These are phyloP conservation scores for Raphanus raphanistrum DNA, from an alignment of 345 rosid genomes.

Conservation along the genomic window DNA sequence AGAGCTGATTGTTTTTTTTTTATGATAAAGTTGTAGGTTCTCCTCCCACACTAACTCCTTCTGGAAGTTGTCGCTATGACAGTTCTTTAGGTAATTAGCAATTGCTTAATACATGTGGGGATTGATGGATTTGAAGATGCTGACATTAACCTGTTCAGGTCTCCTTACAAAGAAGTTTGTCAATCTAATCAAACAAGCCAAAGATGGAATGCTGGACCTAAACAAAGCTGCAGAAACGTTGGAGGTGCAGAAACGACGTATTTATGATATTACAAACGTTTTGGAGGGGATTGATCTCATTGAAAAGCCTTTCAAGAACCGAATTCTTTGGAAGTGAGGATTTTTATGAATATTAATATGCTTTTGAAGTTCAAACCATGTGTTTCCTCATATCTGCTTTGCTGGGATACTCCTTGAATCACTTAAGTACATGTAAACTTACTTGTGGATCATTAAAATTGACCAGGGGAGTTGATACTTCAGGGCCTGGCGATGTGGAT, in stretches of 20 bases:
- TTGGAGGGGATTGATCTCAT: conserved; percentile 98
- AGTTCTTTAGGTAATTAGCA: conserved; percentile 75
- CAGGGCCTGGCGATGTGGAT: conserved; percentile 58
- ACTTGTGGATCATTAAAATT: conserved; percentile 40
- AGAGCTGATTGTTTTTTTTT: conserved; percentile 31
- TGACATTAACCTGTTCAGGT: conserved; percentile 52
- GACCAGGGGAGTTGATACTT: conserved; percentile 75
- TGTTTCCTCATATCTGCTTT: conserved; percentile 13
- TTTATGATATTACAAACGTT: conserved; percentile 97
- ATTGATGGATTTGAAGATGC: conserved; percentile 5
- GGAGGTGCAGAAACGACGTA: conserved; percentile 97
- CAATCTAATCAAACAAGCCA: conserved; percentile 71
- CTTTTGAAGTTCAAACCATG: conserved; percentile 30
- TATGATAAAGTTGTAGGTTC: conserved; percentile 60
- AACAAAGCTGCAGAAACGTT: conserved; percentile 91
- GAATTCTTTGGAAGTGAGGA: conserved; percentile 90
- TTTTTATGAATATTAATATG: conserved; percentile 20
- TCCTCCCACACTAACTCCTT: conserved; percentile 68
- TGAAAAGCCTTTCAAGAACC: conserved; percentile 92
- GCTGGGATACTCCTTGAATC: conserved; percentile 21
- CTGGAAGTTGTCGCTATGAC: conserved; percentile 93
- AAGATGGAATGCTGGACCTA: conserved; percentile 89
- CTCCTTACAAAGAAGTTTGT: conserved; percentile 88
- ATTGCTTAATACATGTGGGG: background rate
- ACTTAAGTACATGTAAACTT: conserved; percentile 30